Evolutionary conservation across 2,329 filamentous ascomycete species (phyloP), one percentile per base, ranked within the genome.

Genomic region (Colletotrichum tanaceti): DNA sequence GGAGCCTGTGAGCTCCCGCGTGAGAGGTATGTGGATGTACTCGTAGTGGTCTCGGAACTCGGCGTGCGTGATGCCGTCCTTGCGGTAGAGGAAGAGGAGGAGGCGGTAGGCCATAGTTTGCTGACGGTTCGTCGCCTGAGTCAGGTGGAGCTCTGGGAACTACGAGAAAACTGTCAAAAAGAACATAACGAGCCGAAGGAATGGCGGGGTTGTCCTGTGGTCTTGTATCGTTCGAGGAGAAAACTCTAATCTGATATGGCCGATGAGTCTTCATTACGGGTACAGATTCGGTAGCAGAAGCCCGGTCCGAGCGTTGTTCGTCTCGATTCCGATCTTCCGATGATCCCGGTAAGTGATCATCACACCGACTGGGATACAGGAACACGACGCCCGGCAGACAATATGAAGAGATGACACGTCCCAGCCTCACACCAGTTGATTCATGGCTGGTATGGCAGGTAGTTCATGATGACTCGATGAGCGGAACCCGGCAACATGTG

Each of bases 31-130:
- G 49, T 75, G 73, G n/a, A 65, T 68, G 65, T 71, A 70, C 54
- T 75, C 73, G 32, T 74, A 73, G 58, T 75, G 72, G 35, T 73
- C 63, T 4, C 53, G 69, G 62, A 71, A 75, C 28, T 75, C 63
- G 44, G 71, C 73, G 28, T 72, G 74, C 5, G 72, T 72, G 16
- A 70, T 67, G 49, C 70, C 73, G 3, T 70, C 63, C 32, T 71
- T 72, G 22, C 73, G 71, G 53, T 70, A 65, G 41, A 67, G 62
- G 43, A 70, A 71, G 22, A 74, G 69, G 5, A 74, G 65, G 32
- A 71, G 32, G 11, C 65, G 65, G 58, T 65, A 67, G 1, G 61
- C 39, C 50, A 68, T 67, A 0, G 11, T 53, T 53, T 35, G 44
- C 14, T 53, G 24, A 3, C 5, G 5, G 13, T 1, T 16, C 13